phyloP scores from a whole-genome alignment of 768 basidiomycete species.

The Paxillus rubicundulus region DNA sequence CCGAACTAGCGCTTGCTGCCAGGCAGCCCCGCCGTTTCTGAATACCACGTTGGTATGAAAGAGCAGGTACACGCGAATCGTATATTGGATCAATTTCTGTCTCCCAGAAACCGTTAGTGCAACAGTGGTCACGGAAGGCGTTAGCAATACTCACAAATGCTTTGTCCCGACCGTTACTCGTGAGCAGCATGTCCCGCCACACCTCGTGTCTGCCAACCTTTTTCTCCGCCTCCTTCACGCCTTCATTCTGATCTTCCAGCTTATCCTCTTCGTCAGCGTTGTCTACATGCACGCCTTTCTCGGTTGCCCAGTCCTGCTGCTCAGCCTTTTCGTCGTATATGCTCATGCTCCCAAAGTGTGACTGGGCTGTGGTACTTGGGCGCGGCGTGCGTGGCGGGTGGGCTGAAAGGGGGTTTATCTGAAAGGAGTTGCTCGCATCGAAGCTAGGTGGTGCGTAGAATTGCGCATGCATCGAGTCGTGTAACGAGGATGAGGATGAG shows the following conservation, averaged over 20 bases:
- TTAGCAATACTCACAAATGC: constrained; percentile 59
- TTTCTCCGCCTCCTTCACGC: constrained; percentile 41
- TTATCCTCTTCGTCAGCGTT: constrained; percentile 37
- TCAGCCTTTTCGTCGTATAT: constrained; percentile 46
- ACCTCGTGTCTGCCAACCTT: constrained; percentile 63
- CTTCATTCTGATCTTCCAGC: constrained; percentile 50
- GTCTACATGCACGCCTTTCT: constrained; percentile 14
- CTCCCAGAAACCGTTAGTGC: constrained; percentile 2
- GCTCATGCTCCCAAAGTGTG: constrained; percentile 23
- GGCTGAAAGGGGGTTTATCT: constrained; percentile 77
- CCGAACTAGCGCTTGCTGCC: constrained; percentile 55
- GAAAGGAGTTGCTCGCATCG: constrained; percentile 61
- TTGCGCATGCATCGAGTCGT: constrained; percentile 39
- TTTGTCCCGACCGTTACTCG: constrained; percentile 81
- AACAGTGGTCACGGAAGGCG: background rate
- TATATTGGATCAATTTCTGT: constrained; percentile 87
- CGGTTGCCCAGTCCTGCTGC: constrained; percentile 15
- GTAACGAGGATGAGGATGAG: constrained; percentile 36
- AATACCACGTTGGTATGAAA: constrained; percentile 61
- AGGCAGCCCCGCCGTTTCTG: constrained; percentile 40
- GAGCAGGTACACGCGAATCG: constrained; percentile 68
- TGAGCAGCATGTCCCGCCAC: constrained; percentile 76
- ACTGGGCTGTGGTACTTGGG: constrained; percentile 22
- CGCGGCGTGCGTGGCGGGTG: constrained; percentile 79
- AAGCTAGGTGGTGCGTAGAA: constrained; percentile 57